Conservation (phyloP, 2,329 filamentous ascomycete species). For the Escovopsis sp. region DNA sequence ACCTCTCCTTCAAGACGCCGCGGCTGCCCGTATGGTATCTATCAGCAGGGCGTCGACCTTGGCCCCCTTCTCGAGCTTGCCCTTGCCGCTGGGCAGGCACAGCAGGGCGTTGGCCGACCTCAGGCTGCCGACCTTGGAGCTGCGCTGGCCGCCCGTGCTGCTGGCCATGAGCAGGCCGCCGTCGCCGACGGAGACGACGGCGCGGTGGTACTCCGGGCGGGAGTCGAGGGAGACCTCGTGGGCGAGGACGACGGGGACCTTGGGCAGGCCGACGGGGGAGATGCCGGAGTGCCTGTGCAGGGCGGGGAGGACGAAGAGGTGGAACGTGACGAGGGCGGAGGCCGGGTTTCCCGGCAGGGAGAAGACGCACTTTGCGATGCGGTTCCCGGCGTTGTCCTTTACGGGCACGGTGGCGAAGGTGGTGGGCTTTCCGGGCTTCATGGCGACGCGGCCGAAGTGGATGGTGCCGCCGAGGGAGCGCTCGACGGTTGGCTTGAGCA, state of each 20-base stretch:
- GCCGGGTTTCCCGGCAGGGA: conserved; percentile 89
- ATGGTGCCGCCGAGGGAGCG: conserved; percentile 79
- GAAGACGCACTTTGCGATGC: conserved; percentile 61
- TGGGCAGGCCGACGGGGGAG: conserved; percentile 52
- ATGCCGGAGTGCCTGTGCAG: conserved; percentile 66
- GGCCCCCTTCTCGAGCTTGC: conserved; percentile 51
- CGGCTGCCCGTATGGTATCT: conserved; percentile 28
- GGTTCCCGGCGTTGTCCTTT: conserved; percentile 42
- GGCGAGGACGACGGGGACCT: conserved; percentile 53
- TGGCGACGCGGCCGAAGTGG: conserved; percentile 87
- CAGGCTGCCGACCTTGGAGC: conserved; percentile 77
- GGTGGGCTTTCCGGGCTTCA: conserved; percentile 97
- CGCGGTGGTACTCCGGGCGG: conserved; percentile 88
- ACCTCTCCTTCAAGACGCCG: no score
- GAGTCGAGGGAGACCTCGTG: conserved; percentile 63
- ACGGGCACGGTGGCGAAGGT: conserved; percentile 83
- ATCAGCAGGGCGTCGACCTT: conserved; percentile 70
- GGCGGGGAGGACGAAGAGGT: conserved; percentile 83
- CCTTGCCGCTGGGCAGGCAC: conserved; percentile 53
- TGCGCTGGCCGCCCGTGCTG: conserved; percentile 83
- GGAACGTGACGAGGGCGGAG: conserved; percentile 81
- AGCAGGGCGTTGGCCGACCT: conserved; percentile 79
- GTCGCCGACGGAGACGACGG: conserved; percentile 47
- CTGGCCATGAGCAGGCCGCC: conserved; percentile 58
- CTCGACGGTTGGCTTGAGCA: conserved; percentile 93